Evolutionary conservation across 768 basidiomycete genomes (phyloP).

Genomic region (Suillus hirtellus): DNA sequence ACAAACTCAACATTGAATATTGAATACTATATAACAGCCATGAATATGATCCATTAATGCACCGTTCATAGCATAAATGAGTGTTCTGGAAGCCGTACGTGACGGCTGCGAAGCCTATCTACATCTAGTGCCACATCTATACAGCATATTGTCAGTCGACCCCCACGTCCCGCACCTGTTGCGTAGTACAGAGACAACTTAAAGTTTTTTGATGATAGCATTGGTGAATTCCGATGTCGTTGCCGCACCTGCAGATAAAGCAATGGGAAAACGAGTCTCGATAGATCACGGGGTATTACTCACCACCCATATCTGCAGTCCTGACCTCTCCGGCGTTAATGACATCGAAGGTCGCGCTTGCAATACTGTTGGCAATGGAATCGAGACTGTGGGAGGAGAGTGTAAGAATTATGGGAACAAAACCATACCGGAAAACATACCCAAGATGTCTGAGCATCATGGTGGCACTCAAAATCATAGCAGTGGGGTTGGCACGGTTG

Average conservation of each 20-base stretch:
- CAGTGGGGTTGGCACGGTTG: slow-evolving; percentile 94
- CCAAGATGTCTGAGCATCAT: slow-evolving; percentile 98
- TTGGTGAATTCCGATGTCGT: slow-evolving; percentile 95
- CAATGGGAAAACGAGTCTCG: slow-evolving; percentile 11
- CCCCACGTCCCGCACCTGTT: not conserved
- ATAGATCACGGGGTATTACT: slow-evolving; percentile 29
- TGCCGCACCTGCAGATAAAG: slow-evolving; percentile 59
- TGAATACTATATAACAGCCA: slow-evolving; percentile 15
- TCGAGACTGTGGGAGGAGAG: slow-evolving; percentile 63
- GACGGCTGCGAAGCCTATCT: not conserved
- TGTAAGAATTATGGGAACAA: slow-evolving; percentile 21
- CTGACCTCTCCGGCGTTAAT: slow-evolving; percentile 85
- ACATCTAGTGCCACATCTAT: slow-evolving; percentile 11
- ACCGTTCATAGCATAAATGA: slow-evolving; percentile 4
- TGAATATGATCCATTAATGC: slow-evolving; percentile 27
- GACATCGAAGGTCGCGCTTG: slow-evolving; percentile 89
- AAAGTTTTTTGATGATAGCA: slow-evolving; percentile 84
- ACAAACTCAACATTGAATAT: slow-evolving; percentile 30
- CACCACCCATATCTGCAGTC: slow-evolving; percentile 95
- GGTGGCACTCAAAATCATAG: slow-evolving; percentile 95
- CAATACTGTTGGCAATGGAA: slow-evolving; percentile 90
- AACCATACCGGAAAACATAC: slow-evolving; percentile 41
- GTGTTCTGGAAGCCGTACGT: slow-evolving; percentile 11
- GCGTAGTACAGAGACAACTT: slow-evolving; percentile 15
- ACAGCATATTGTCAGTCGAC: not conserved